Conservation (phyloP, 83 land plant species). For the Picea abies region DNA sequence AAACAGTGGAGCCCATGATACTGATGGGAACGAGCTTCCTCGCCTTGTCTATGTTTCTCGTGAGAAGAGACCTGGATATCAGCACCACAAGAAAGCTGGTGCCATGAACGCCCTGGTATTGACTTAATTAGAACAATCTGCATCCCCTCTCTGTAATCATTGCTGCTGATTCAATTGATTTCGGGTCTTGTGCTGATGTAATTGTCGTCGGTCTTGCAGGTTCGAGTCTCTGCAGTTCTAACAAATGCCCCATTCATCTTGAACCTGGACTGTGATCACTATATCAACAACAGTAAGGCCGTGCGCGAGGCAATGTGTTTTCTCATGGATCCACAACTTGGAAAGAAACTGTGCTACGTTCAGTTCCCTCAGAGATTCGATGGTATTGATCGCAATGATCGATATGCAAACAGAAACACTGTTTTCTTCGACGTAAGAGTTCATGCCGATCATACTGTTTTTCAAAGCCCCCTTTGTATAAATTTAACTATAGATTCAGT, state of each 20-base stretch:
- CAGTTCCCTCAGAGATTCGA: slow-evolving; percentile 67
- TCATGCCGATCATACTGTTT: not conserved
- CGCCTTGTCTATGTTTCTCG: slow-evolving; percentile 86
- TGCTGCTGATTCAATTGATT: too few species aligned
- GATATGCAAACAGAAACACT: slow-evolving; percentile 82
- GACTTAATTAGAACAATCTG: too few species aligned
- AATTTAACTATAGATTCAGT: not conserved
- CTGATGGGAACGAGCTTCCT: slow-evolving; percentile 87
- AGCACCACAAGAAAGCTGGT: slow-evolving; percentile 90
- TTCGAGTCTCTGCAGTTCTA: slow-evolving; percentile 87
- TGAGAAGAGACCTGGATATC: slow-evolving; percentile 82
- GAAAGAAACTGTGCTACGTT: slow-evolving; percentile 76
- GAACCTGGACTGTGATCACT: slow-evolving; percentile 64
- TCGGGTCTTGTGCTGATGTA: too few species aligned
- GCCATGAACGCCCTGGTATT: slow-evolving; percentile 87
- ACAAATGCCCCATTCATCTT: slow-evolving; percentile 17
- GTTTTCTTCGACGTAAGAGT: slow-evolving; percentile 80
- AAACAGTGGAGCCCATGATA: slow-evolving; percentile 68
- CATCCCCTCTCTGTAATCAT: too few species aligned
- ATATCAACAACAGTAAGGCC: slow-evolving; percentile 76
- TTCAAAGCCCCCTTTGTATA: too few species aligned
- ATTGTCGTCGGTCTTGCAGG: slow-evolving; percentile 31
- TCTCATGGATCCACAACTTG: slow-evolving; percentile 75
- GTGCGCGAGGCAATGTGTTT: slow-evolving; percentile 86
- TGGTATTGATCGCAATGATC: slow-evolving; percentile 37